A percentile compares a stretch with the other conserved stretches of the same genome.
Evolutionary conservation across 352 stramenopile species (phyloP).

Genomic region (Pythium aristosporum): DNA sequence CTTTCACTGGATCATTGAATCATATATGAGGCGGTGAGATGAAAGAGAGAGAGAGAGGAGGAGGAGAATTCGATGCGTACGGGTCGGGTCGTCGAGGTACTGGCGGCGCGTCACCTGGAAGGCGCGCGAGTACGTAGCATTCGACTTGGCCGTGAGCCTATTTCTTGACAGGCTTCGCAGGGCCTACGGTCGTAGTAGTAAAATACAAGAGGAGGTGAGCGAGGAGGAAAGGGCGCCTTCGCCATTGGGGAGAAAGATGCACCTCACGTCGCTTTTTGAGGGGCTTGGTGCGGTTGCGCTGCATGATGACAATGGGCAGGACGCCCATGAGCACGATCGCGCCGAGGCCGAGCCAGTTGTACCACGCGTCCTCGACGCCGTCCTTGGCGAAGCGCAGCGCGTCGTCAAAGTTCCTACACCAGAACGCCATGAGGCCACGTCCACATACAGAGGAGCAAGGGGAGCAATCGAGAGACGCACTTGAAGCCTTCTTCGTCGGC

Average conservation of each 20-base stretch:
- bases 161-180: conserved; percentile 74
- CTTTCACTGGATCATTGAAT: conserved; percentile 11
- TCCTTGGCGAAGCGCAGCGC: conserved; percentile 63
- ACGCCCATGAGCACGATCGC: conserved; percentile 52
- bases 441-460: background rate
- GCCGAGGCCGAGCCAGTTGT: conserved; percentile 70
- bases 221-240: background rate
- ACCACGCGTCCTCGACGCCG: conserved; percentile 66
- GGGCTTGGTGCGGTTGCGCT: conserved; percentile 69
- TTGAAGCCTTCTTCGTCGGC: conserved; percentile 74
- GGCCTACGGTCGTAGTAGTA: conserved; percentile 26
- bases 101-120: conserved; percentile 49
- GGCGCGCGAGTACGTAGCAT: conserved; percentile 41
- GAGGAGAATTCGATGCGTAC: background rate
- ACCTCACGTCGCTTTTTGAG: conserved; percentile 77
- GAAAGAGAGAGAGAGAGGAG: background rate
- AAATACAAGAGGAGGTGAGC: background rate
- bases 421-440: background rate
- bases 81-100: conserved; percentile 47
- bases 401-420: conserved; percentile 72
- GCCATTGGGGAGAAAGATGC: conserved; percentile 11
- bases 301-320: conserved; percentile 67
- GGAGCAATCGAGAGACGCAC: conserved; percentile 32
- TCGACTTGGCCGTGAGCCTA: conserved; percentile 58
- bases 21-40: background rate